Percentiles rank a stretch among this genome's conserved stretches.
These are phyloP conservation scores for Pichia sp. DNA, from an alignment of 1,139 yeast genomes.

Conservation along the genomic window DNA sequence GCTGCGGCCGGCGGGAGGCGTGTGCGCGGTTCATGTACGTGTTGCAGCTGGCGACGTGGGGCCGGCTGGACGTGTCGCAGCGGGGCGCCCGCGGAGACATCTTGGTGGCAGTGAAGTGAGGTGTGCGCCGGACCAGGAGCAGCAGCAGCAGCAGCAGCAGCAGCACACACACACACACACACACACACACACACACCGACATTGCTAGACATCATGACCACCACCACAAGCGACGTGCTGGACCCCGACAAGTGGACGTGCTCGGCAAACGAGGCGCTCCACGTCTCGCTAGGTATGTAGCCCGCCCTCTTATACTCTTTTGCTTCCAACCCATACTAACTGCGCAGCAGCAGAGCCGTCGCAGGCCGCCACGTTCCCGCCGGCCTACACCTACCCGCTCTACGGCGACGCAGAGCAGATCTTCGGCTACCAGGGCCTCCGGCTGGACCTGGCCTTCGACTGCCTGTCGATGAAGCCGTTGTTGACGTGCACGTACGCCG, in stretches of 20 bases:
- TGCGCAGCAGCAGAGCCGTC: slow-evolving; percentile 42
- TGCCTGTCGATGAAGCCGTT: slow-evolving; percentile 51
- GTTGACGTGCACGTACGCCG: slow-evolving; percentile 48
- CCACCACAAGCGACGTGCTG: neutral
- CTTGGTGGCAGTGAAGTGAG: neutral
- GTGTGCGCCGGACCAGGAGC: neutral
- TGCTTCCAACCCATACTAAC: neutral
- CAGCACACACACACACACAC: no score
- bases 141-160: no score
- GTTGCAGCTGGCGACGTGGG: slow-evolving; percentile 7
- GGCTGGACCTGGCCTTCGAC: slow-evolving; percentile 54
- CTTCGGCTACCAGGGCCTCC: slow-evolving; percentile 73
- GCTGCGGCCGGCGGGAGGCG: slow-evolving; percentile 1
- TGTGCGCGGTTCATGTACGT: slow-evolving; percentile 5
- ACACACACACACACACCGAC: neutral
- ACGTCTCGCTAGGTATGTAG: slow-evolving; percentile 38
- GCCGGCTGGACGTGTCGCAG: slow-evolving; percentile 2
- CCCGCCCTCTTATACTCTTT: neutral
- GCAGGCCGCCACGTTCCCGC: slow-evolving; percentile 59
- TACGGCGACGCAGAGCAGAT: slow-evolving; percentile 89
- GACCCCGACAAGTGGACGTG: slow-evolving; percentile 63
- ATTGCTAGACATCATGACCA: neutral
- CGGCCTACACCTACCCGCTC: slow-evolving; percentile 84
- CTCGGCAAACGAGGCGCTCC: slow-evolving; percentile 62
- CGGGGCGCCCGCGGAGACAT: slow-evolving; percentile 2